phyloP scores from a whole-genome alignment of 176 grass and related monocot species.

The Oryza nivara region DNA sequence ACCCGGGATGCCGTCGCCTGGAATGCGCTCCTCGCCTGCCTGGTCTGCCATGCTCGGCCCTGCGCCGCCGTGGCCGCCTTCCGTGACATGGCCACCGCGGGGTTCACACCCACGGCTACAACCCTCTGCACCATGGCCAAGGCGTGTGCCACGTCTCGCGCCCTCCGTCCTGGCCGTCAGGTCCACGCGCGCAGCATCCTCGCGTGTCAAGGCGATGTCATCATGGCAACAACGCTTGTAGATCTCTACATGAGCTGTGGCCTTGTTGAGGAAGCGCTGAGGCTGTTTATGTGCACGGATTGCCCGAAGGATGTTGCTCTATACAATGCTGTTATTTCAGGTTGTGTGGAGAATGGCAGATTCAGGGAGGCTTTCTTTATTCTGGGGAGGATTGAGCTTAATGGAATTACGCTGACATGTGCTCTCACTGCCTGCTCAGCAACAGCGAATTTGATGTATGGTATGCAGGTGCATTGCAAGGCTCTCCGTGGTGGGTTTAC shows the following conservation, averaged over 20 bases:
- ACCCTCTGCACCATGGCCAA: constrained; percentile 58
- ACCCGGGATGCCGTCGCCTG: constrained; percentile 53
- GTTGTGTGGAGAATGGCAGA: constrained; percentile 49
- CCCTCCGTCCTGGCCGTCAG: constrained; percentile 48
- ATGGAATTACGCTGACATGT: constrained; percentile 47
- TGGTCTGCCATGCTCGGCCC: constrained; percentile 44
- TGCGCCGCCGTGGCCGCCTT: constrained; percentile 37
- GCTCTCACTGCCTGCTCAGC: constrained; percentile 59
- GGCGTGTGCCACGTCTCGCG: constrained; percentile 44
- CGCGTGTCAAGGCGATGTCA: constrained; percentile 30
- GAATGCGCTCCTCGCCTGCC: constrained; percentile 63
- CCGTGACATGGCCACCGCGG: constrained; percentile 34
- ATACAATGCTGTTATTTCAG: constrained; percentile 55
- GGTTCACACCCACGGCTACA: constrained; percentile 39
- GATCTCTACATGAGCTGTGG: constrained; percentile 70
- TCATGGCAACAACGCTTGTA: constrained; percentile 51
- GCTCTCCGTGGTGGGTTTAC: constrained; percentile 45
- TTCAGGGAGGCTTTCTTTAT: constrained; percentile 56
- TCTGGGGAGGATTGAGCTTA: constrained; percentile 30
- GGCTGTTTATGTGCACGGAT: constrained; percentile 35
- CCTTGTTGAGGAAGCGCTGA: constrained; percentile 50
- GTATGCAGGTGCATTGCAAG: constrained; percentile 64
- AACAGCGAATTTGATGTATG: constrained; percentile 34
- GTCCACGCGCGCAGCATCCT: constrained; percentile 52
- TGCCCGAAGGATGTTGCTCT: constrained; percentile 47